Conservation (phyloP, 257 asterid genomes). For the Salvia splendens region DNA sequence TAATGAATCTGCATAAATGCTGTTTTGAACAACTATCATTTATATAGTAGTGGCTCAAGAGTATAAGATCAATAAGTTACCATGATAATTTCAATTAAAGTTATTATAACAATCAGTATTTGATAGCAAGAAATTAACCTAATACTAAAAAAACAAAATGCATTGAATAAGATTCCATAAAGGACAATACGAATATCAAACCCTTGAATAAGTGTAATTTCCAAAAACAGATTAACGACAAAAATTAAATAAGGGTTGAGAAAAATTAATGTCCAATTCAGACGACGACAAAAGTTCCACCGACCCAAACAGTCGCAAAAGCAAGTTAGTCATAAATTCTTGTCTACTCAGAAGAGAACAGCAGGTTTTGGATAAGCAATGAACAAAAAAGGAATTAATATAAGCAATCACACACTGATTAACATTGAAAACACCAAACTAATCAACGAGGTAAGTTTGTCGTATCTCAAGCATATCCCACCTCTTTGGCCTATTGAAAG, state of each 20-base stretch:
- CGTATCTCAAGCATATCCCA: neutral
- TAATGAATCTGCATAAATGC: neutral
- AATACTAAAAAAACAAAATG: neutral
- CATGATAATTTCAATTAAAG: neutral
- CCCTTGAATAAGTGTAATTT: neutral
- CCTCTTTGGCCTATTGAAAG: slow-evolving; percentile 1
- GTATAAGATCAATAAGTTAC: neutral
- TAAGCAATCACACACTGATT: slow-evolving; percentile 14
- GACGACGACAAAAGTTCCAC: slow-evolving; percentile 34
- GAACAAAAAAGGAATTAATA: neutral
- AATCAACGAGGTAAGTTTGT: slow-evolving; percentile 8
- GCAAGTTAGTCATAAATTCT: neutral
- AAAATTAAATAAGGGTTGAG: slow-evolving; percentile 2
- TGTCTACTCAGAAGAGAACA: neutral
- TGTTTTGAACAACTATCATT: neutral
- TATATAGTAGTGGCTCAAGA: neutral
- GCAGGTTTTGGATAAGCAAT: neutral
- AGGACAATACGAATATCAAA: neutral
- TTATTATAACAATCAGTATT: neutral
- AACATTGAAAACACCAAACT: neutral
- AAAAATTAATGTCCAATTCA: neutral
- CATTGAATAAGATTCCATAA: neutral
- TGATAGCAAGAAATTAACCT: neutral
- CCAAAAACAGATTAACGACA: slow-evolving; percentile 22
- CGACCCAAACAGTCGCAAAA: slow-evolving; percentile 10